Conservation (phyloP, 2,329 filamentous ascomycete genomes). For the Monosporascus sp. region DNA sequence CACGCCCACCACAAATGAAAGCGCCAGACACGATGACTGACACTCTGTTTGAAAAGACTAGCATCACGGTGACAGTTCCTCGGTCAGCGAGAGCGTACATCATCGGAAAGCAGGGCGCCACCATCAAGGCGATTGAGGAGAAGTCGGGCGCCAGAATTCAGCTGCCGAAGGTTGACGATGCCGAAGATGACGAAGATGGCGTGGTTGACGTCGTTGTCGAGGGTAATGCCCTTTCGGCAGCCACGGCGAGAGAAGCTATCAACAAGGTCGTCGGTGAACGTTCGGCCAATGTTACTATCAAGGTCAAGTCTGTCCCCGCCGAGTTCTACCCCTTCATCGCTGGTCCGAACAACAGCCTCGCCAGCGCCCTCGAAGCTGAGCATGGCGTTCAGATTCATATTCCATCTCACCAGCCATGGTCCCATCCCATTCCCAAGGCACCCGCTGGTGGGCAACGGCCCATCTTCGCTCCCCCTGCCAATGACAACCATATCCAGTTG, state of each 20-base stretch:
- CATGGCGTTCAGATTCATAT: constrained; percentile 78
- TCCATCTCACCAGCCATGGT: constrained; percentile 74
- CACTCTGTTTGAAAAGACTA: constrained; percentile 29
- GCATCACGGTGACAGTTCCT: constrained; percentile 74
- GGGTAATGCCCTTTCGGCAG: constrained; percentile 83
- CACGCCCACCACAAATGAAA: no score
- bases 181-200: constrained; percentile 70
- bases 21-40: background rate
- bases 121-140: constrained; percentile 85
- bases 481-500: constrained; percentile 74
- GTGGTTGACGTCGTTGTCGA: constrained; percentile 84
- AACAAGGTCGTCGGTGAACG: constrained; percentile 83
- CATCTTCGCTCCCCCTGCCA: constrained; percentile 63
- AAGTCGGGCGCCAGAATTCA: constrained; percentile 87
- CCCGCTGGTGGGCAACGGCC: constrained; percentile 60
- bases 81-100: constrained; percentile 80
- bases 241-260: constrained; percentile 78
- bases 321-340: constrained; percentile 96
- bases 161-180: constrained; percentile 74
- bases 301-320: constrained; percentile 76
- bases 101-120: constrained; percentile 86
- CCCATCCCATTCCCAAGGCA: constrained; percentile 60
- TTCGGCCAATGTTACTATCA: constrained; percentile 73
- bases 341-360: constrained; percentile 64
- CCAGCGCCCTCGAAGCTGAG: constrained; percentile 64